Evolutionary conservation across 2,329 filamentous ascomycete genomes (phyloP).

Genomic region (Stachybotrys chlorohalonatus): DNA sequence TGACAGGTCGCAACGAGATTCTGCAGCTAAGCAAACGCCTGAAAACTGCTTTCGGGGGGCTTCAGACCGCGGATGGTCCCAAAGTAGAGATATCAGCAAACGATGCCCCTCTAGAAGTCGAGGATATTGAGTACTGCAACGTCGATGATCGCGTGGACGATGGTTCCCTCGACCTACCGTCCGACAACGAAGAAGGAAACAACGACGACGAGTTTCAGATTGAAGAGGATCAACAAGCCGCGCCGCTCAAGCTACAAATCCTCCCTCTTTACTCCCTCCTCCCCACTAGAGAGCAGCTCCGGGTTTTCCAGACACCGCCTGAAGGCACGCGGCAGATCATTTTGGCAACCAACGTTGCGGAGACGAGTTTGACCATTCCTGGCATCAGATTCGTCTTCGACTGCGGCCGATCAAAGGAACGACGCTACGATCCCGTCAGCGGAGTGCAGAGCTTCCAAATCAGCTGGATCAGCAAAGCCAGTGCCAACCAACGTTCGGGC

Average conservation of each 20-base stretch:
- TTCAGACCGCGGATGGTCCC: constrained; percentile 47
- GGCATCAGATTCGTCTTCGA: constrained; percentile 95
- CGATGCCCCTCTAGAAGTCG: constrained; percentile 71
- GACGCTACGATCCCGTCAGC: constrained; percentile 76
- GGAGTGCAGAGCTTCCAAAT: constrained; percentile 95
- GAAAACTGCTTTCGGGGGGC: constrained; percentile 54
- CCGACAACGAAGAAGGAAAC: constrained; percentile 48
- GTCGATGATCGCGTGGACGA: constrained; percentile 54
- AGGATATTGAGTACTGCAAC: constrained; percentile 77
- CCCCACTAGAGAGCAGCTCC: constrained; percentile 81
- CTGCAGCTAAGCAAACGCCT: constrained; percentile 70
- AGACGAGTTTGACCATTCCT: constrained; percentile 94
- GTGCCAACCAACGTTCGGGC: constrained; percentile 82
- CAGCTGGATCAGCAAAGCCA: constrained; percentile 96
- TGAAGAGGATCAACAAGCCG: constrained; percentile 51
- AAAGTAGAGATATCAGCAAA: constrained; percentile 68
- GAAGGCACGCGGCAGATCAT: constrained; percentile 79
- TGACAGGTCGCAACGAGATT: constrained; percentile 93
- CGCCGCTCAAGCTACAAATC: constrained; percentile 69
- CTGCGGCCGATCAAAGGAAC: constrained; percentile 84
- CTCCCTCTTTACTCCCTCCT: constrained; percentile 91
- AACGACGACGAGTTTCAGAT: constrained; percentile 62
- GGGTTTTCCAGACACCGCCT: constrained; percentile 78
- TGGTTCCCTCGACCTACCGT: constrained; percentile 50
- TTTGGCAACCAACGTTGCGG: constrained; percentile 90